phyloP scores from a whole-genome alignment of 257 asterid genomes.

The Striga asiatica region DNA sequence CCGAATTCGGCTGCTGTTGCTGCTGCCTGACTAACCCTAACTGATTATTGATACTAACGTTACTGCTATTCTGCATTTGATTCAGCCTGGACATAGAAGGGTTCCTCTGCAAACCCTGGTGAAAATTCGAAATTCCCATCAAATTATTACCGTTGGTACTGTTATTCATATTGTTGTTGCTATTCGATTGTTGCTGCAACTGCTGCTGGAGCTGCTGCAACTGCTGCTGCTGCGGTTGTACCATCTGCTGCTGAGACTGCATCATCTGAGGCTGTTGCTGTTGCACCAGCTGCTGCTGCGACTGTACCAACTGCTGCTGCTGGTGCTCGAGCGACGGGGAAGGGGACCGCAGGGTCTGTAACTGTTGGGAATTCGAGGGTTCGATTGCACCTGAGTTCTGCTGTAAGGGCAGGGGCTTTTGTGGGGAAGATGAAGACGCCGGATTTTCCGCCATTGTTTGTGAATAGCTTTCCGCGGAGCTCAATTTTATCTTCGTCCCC shows the following conservation, averaged over 20 bases:
- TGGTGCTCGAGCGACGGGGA: constrained; percentile 41
- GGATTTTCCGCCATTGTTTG: constrained; percentile 57
- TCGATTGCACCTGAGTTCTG: constrained; percentile 35
- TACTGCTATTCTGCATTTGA: constrained; percentile 51
- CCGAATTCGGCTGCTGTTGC: constrained; percentile 26
- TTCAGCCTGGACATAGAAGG: constrained; percentile 58
- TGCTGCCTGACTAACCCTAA: constrained; percentile 45
- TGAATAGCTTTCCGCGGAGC: neutral
- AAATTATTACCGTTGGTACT: constrained; percentile 29
- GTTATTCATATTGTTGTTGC: constrained; percentile 14
- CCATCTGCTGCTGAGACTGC: constrained; percentile 31
- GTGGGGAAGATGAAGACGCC: constrained; percentile 46
- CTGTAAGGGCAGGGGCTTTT: constrained; percentile 40
- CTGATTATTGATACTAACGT: constrained; percentile 31
- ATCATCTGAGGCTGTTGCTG: constrained; percentile 28
- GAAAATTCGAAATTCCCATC: constrained; percentile 37
- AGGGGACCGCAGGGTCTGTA: constrained; percentile 37
- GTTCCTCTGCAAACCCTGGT: constrained; percentile 58
- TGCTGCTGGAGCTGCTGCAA: constrained; percentile 43
- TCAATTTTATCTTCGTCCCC: neutral
- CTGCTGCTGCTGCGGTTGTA: constrained; percentile 33
- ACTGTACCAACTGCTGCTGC: constrained; percentile 25
- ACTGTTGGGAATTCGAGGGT: constrained; percentile 41
- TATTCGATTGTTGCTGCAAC: constrained; percentile 35
- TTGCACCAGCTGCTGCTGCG: constrained; percentile 39